Evolutionary conservation across 306 rosid species (phyloP).

Genomic region (Ziziphus jujuba): DNA sequence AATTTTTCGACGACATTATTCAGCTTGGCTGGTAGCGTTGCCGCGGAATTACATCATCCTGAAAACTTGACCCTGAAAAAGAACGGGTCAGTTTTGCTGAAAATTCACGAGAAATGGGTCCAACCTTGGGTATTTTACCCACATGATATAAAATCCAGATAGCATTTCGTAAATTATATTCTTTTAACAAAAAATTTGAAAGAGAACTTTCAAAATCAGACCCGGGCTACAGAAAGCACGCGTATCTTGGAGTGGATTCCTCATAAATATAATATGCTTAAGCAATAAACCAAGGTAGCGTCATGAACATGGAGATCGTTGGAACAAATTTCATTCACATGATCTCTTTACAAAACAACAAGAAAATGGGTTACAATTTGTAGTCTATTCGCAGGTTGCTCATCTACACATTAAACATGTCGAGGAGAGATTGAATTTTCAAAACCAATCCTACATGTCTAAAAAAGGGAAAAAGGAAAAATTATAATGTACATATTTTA

Average conservation of each 20-base stretch:
- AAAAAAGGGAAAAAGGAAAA: slow-evolving; percentile 9
- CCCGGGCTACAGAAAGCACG: neutral
- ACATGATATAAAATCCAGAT: neutral
- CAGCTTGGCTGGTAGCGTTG: too few species aligned
- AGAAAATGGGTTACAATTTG: neutral
- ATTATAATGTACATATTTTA: slow-evolving; percentile 11
- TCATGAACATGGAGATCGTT: neutral
- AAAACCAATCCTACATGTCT: slow-evolving; percentile 4
- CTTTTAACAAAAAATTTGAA: neutral
- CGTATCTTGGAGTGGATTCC: neutral
- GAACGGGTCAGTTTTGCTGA: too few species aligned
- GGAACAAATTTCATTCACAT: neutral
- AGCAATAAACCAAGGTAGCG: slow-evolving; percentile 1
- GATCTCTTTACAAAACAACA: neutral
- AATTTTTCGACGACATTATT: too few species aligned
- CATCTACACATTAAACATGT: slow-evolving; percentile 23
- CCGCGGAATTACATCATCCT: too few species aligned
- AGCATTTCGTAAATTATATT: neutral
- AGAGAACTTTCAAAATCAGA: neutral
- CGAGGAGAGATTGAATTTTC: slow-evolving; percentile 4
- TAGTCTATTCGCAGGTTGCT: neutral
- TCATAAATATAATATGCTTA: neutral
- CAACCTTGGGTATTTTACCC: too few species aligned
- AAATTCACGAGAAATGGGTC: too few species aligned
- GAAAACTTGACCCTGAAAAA: too few species aligned